phyloP scores from a whole-genome alignment of 371 early-diverging fungal species.

The Mucor velutinosus region DNA sequence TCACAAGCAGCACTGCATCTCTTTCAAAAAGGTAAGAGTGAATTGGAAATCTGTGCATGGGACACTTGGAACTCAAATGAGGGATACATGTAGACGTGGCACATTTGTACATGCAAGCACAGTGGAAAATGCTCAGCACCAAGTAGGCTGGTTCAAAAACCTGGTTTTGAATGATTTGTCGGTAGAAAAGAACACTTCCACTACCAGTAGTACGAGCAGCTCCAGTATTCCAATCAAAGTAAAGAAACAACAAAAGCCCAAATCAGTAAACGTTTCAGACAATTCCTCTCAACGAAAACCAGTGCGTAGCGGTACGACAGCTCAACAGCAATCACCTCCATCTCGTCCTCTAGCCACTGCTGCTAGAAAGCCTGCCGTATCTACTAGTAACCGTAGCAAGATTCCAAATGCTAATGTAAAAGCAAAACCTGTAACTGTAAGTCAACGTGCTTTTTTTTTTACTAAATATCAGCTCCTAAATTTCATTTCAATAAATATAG shows the following conservation, averaged over 20 bases:
- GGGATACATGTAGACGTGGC: background rate
- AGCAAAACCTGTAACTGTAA: background rate
- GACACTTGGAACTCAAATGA: background rate
- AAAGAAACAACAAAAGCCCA: background rate
- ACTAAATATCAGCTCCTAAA: background rate
- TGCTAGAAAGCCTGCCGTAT: background rate
- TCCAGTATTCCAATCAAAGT: constrained; percentile 3
- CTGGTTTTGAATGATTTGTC: background rate
- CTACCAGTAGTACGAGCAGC: background rate
- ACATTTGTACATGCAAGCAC: background rate
- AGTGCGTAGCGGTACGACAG: background rate
- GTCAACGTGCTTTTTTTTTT: background rate
- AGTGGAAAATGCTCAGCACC: constrained; percentile 7
- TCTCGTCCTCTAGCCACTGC: background rate
- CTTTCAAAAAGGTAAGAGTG: constrained; percentile 7
- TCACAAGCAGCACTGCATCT: constrained; percentile 13
- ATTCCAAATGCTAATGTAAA: background rate
- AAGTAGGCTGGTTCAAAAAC: constrained; percentile 15
- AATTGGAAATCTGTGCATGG: background rate
- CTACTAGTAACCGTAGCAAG: background rate
- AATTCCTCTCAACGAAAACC: constrained; percentile 7
- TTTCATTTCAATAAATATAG: background rate
- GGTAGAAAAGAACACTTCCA: background rate
- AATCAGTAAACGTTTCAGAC: constrained; percentile 4
- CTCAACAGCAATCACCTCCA: background rate